Percentiles rank a stretch among this genome's conserved stretches.
phyloP scores from a whole-genome alignment of 306 rosid species.

The Lathyrus oleraceus region DNA sequence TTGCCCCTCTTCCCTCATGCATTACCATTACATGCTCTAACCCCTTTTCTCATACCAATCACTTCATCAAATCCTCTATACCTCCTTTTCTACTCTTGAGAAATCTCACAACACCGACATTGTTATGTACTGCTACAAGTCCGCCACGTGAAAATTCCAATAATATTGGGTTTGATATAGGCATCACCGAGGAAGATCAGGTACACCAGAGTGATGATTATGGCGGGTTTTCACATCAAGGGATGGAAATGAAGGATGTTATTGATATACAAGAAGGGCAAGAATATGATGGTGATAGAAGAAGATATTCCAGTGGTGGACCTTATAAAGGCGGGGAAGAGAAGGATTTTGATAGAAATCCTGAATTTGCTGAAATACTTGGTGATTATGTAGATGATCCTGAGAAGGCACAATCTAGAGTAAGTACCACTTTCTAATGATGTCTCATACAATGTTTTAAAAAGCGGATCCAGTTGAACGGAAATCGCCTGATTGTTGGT shows the following conservation, averaged over 20 bases:
- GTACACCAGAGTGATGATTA: conserved; percentile 37
- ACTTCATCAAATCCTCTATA: conserved; percentile 31
- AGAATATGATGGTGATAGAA: conserved; percentile 30
- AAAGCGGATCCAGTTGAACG: neutral
- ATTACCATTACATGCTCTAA: conserved; percentile 30
- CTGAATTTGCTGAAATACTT: conserved; percentile 80
- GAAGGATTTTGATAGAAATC: conserved; percentile 72
- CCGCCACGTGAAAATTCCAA: conserved; percentile 32
- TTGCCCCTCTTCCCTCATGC: conserved; percentile 38
- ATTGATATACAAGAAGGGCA: conserved; percentile 35
- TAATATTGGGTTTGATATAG: conserved; percentile 36
- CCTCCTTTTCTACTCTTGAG: conserved; percentile 9
- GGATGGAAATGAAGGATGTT: conserved; percentile 46
- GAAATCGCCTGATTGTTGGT: neutral
- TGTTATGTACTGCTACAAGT: conserved; percentile 30
- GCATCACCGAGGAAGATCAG: conserved; percentile 36
- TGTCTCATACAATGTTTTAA: neutral
- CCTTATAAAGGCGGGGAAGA: conserved; percentile 50
- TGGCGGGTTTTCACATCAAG: conserved; percentile 32
- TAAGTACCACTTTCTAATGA: conserved; percentile 37
- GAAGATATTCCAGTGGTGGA: conserved; percentile 42
- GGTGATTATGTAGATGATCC: conserved; percentile 74
- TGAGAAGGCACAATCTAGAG: conserved; percentile 69
- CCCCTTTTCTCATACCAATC: conserved; percentile 30
- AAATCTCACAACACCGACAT: conserved; percentile 9